These are phyloP conservation scores for Baorangia bicolor DNA, from an alignment of 768 basidiomycete species.

Conservation along the genomic window DNA sequence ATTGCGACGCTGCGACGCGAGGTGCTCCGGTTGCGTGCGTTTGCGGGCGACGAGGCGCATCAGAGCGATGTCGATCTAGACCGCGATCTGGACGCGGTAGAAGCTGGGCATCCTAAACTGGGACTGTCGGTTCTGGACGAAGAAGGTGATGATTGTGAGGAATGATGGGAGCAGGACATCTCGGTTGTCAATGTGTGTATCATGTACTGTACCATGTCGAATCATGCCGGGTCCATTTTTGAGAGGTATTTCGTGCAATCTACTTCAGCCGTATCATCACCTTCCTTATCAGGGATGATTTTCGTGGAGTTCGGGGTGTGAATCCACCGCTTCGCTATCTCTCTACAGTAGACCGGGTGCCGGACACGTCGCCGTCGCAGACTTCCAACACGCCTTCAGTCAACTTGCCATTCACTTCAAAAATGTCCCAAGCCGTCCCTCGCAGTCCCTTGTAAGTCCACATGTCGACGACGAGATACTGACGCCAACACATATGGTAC, in stretches of 20 bases:
- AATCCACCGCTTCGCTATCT: constrained; percentile 2
- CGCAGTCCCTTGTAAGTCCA: constrained; percentile 44
- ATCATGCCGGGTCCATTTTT: constrained; percentile 2
- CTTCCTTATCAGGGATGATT: constrained; percentile 24
- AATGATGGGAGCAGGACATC: constrained; percentile 5
- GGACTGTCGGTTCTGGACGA: constrained; percentile 29
- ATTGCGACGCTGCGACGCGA: constrained; percentile 66
- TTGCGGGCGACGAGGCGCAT: constrained; percentile 24
- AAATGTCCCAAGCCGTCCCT: constrained; percentile 21
- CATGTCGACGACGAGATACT: background rate
- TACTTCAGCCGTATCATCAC: background rate
- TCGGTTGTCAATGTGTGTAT: constrained; percentile 4
- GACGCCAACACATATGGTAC: background rate
- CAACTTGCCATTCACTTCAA: background rate
- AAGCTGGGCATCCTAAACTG: constrained; percentile 19
- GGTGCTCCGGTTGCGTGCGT: constrained; percentile 54
- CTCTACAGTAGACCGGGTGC: too few relatives aligned
- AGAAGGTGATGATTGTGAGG: constrained; percentile 34
- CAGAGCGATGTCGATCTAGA: constrained; percentile 27
- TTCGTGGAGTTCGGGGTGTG: constrained; percentile 27
- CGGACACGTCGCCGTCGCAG: background rate
- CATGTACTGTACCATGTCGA: constrained; percentile 7
- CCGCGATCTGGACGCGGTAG: constrained; percentile 32
- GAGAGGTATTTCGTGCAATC: background rate
- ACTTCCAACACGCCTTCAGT: background rate